A percentile compares a stretch with the other conserved stretches of the same genome.
Conservation (phyloP, 805 yeast genomes). For the Maudiozyma bulderi region DNA sequence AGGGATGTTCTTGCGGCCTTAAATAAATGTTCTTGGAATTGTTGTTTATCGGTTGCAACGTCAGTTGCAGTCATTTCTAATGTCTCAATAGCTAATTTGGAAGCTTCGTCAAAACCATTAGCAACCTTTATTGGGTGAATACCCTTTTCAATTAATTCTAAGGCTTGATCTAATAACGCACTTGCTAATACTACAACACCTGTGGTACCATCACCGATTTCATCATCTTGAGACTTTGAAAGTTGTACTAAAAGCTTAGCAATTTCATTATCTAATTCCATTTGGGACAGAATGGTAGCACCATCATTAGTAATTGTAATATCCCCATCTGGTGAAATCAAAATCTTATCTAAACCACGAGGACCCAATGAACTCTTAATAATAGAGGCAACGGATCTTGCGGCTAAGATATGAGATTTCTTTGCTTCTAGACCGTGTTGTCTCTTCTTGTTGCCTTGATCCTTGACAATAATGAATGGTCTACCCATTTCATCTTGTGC, state of each 20-base stretch:
- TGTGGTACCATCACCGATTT: slow-evolving; percentile 98
- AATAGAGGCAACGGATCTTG: slow-evolving; percentile 87
- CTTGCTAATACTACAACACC: slow-evolving; percentile 97
- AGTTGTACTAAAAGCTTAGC: slow-evolving; percentile 92
- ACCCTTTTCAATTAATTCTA: slow-evolving; percentile 90
- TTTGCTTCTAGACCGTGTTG: slow-evolving; percentile 71
- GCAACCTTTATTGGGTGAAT: slow-evolving; percentile 96
- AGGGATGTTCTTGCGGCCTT: slow-evolving; percentile 91
- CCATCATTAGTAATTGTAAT: slow-evolving; percentile 98
- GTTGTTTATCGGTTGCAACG: slow-evolving; percentile 23
- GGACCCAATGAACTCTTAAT: slow-evolving; percentile 93
- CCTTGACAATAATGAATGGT: slow-evolving; percentile 95
- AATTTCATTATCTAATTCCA: slow-evolving; percentile 92
- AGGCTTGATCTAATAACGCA: slow-evolving; percentile 87
- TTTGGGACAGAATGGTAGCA: slow-evolving; percentile 89
- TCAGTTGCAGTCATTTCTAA: slow-evolving; percentile 69
- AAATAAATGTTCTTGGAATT: slow-evolving; percentile 44
- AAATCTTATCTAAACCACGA: slow-evolving; percentile 93
- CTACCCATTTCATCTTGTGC: slow-evolving; percentile 99
- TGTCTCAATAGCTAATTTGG: slow-evolving; percentile 75
- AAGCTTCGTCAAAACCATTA: slow-evolving; percentile 94
- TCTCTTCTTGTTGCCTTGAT: slow-evolving; percentile 55
- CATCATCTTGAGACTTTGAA: slow-evolving; percentile 93
- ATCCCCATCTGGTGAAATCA: slow-evolving; percentile 93
- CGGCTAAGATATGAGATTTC: slow-evolving; percentile 85